phyloP scores from a whole-genome alignment of 108 stramenopile genomes.

The Skeletonema costatum region DNA sequence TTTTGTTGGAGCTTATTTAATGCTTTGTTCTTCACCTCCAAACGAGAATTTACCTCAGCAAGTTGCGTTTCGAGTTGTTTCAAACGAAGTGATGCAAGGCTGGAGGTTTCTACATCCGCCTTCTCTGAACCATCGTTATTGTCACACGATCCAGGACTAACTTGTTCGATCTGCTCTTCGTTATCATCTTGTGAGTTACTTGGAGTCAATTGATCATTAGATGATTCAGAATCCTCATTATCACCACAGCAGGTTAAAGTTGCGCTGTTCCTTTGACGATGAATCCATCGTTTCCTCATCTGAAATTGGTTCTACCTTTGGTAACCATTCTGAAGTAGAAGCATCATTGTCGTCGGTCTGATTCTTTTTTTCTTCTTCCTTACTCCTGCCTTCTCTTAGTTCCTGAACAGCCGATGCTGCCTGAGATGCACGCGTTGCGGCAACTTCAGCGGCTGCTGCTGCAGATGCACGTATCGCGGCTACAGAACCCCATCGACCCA shows the following conservation, averaged over 20 bases:
- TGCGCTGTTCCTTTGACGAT: background rate
- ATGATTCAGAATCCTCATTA: background rate
- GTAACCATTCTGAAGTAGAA: slow-evolving; percentile 2
- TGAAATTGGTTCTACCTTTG: background rate
- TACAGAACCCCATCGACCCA: slow-evolving; percentile 43
- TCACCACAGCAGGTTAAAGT: background rate
- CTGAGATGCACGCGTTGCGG: slow-evolving; percentile 2
- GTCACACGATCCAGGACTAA: background rate
- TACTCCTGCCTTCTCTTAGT: slow-evolving; percentile 36
- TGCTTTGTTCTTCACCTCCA: slow-evolving; percentile 41
- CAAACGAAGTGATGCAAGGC: slow-evolving; percentile 3
- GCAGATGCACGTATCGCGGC: slow-evolving; percentile 34
- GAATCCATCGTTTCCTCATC: background rate
- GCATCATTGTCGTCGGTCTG: background rate
- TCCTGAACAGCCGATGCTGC: slow-evolving; percentile 41
- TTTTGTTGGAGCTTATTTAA: slow-evolving; percentile 37
- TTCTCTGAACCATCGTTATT: slow-evolving; percentile 1
- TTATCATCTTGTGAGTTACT: background rate
- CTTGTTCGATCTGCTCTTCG: background rate
- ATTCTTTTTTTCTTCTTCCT: slow-evolving; percentile 17
- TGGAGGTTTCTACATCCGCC: background rate
- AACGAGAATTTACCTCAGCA: slow-evolving; percentile 50
- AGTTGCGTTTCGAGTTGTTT: slow-evolving; percentile 28
- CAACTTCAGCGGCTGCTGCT: background rate
- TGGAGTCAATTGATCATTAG: background rate